phyloP scores from a whole-genome alignment of 768 basidiomycete species.

The Russula sp. region DNA sequence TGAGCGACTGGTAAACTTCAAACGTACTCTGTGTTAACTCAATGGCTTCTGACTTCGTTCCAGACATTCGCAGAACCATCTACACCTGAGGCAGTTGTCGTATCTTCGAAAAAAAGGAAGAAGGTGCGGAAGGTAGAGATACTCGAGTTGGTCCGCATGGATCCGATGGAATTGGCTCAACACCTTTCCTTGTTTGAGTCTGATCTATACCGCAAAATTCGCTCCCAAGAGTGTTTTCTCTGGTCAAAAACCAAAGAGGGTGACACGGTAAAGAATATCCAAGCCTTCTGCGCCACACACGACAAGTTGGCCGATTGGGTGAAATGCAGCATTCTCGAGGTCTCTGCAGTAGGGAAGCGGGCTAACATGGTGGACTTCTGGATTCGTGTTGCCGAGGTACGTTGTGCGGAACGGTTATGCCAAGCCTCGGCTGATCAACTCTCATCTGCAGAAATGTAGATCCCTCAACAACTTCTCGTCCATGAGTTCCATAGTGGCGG shows the following conservation, averaged over 20 bases:
- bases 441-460: constrained; percentile 48
- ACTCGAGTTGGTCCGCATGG: constrained; percentile 57
- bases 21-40: background rate
- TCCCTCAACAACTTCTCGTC: constrained; percentile 58
- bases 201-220: constrained; percentile 59
- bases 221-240: constrained; percentile 64
- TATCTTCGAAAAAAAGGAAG: constrained; percentile 28
- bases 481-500: constrained; percentile 58
- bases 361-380: constrained; percentile 60
- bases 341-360: constrained; percentile 44
- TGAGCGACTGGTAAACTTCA: constrained; percentile 45
- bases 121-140: constrained; percentile 44
- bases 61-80: constrained; percentile 17
- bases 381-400: constrained; percentile 73
- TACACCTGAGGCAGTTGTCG: background rate
- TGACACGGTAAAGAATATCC: constrained; percentile 37
- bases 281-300: constrained; percentile 50
- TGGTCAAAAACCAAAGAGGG: constrained; percentile 42
- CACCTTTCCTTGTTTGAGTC: constrained; percentile 76
- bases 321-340: constrained; percentile 49
- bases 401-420: constrained; percentile 21
- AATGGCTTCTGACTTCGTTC: background rate
- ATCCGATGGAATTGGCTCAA: constrained; percentile 65
- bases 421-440: background rate
- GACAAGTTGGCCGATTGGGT: constrained; percentile 64